Conservation (phyloP, 1,139 yeast species). For the Schizosaccharomyces versatilis region DNA sequence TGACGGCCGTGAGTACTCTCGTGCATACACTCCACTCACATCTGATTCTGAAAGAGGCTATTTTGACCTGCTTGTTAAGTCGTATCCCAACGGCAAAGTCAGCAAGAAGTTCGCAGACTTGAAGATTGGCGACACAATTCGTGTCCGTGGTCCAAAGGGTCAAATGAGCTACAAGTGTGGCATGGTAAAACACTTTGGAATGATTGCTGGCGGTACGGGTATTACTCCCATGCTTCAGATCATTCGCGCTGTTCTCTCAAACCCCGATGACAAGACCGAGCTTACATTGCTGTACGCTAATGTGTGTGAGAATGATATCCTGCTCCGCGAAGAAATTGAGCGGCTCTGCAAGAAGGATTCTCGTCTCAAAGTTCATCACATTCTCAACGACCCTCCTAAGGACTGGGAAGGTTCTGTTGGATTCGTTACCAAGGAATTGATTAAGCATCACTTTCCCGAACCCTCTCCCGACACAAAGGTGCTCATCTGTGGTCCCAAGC, state of each 20-base stretch:
- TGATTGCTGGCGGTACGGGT: slow-evolving; percentile 90
- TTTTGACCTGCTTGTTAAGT: slow-evolving; percentile 69
- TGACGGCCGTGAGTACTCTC: slow-evolving; percentile 61
- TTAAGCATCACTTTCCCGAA: slow-evolving; percentile 43
- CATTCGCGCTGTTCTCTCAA: slow-evolving; percentile 51
- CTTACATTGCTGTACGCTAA: slow-evolving; percentile 59
- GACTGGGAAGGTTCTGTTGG: slow-evolving; percentile 70
- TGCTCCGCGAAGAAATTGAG: slow-evolving; percentile 62
- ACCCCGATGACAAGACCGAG: slow-evolving; percentile 58
- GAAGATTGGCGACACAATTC: slow-evolving; percentile 44
- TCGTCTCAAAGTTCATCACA: slow-evolving; percentile 50
- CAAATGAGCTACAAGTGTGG: slow-evolving; percentile 68
- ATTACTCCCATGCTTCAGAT: slow-evolving; percentile 89
- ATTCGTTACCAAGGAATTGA: slow-evolving; percentile 55
- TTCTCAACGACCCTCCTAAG: slow-evolving; percentile 53
- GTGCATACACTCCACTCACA: slow-evolving; percentile 89
- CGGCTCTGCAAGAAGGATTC: slow-evolving; percentile 39
- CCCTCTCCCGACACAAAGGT: slow-evolving; percentile 46
- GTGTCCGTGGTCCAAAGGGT: slow-evolving; percentile 85
- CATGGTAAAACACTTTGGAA: slow-evolving; percentile 50
- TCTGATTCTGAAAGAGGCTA: slow-evolving; percentile 60
- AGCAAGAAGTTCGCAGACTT: slow-evolving; percentile 54
- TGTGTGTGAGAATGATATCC: slow-evolving; percentile 53
- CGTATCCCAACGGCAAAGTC: slow-evolving; percentile 81
- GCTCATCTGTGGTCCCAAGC: slow-evolving; percentile 79